Percentiles rank a stretch among this genome's conserved stretches.
Evolutionary conservation across 2,329 filamentous ascomycete species (phyloP).

Genomic region (Arthrobotrys sinensis): DNA sequence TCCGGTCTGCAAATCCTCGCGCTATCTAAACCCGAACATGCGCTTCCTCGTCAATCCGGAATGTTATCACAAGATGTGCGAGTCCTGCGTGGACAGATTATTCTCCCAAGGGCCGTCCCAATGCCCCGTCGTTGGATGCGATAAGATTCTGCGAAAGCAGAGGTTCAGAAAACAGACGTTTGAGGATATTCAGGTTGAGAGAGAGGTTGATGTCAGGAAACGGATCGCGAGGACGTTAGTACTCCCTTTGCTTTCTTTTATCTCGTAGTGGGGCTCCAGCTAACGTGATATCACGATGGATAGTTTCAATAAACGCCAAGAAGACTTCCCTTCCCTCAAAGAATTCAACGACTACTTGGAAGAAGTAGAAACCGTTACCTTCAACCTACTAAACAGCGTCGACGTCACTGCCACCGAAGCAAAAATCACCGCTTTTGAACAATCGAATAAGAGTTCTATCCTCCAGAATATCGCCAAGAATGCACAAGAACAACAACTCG

Average conservation of each 20-base stretch:
- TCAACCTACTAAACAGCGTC: slow-evolving; percentile 83
- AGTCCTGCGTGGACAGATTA: slow-evolving; percentile 92
- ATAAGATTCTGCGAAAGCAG: slow-evolving; percentile 85
- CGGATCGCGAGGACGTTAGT: slow-evolving; percentile 77
- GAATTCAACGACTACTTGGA: slow-evolving; percentile 96
- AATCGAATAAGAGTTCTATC: slow-evolving; percentile 79
- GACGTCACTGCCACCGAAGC: slow-evolving; percentile 75
- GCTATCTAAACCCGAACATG: slow-evolving; percentile 95
- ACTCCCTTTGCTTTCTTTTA: not conserved
- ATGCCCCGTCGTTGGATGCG: slow-evolving; percentile 91
- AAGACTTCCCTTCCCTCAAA: slow-evolving; percentile 87
- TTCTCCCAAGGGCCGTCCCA: slow-evolving; percentile 92
- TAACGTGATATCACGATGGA: slow-evolving; percentile 62
- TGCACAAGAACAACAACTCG: slow-evolving; percentile 73
- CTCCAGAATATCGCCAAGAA: slow-evolving; percentile 74
- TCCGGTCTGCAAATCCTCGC: slow-evolving; percentile 95
- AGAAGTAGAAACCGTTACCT: slow-evolving; percentile 89
- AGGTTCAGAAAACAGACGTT: slow-evolving; percentile 92
- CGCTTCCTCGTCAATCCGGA: slow-evolving; percentile 96
- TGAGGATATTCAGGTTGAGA: slow-evolving; percentile 86
- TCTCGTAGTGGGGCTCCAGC: slow-evolving; percentile 5
- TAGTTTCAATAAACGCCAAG: slow-evolving; percentile 89
- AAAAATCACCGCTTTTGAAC: slow-evolving; percentile 76
- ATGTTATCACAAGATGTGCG: slow-evolving; percentile 99
- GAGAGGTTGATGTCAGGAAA: slow-evolving; percentile 91